These are phyloP conservation scores for Tagetes erecta DNA, from an alignment of 129 eudicot genomes.

Conservation along the genomic window DNA sequence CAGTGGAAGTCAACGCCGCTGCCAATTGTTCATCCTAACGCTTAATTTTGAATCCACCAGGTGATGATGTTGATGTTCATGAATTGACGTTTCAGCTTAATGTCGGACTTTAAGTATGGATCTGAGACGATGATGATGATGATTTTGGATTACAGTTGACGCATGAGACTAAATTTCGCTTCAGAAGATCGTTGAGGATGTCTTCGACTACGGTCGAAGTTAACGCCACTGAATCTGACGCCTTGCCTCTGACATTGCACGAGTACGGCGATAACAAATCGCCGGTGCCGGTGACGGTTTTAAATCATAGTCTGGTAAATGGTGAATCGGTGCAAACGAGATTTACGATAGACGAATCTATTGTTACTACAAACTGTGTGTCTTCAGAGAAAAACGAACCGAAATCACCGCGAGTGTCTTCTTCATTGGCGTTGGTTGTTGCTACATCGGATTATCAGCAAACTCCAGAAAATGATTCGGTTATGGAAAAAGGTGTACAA, in stretches of 20 bases:
- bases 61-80: background rate
- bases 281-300: constrained; percentile 33
- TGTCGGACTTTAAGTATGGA: background rate
- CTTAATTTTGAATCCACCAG: background rate
- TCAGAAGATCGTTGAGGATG: background rate
- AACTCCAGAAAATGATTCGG: background rate
- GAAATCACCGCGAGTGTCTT: background rate
- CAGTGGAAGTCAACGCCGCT: constrained; percentile 23
- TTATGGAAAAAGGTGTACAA: background rate
- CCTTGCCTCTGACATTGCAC: background rate
- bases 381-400: background rate
- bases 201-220: constrained; percentile 7
- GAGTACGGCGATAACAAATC: background rate
- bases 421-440: background rate
- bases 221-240: constrained; percentile 23
- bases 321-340: constrained; percentile 4
- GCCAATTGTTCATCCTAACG: constrained; percentile 12
- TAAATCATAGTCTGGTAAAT: background rate
- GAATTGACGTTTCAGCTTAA: constrained; percentile 4
- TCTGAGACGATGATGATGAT: constrained; percentile 10
- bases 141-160: constrained; percentile 14
- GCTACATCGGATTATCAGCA: background rate
- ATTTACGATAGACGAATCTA: background rate
- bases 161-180: background rate
- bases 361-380: background rate